Conservation (phyloP, 371 early-diverging fungal species). For the Apophysomyces sp. region DNA sequence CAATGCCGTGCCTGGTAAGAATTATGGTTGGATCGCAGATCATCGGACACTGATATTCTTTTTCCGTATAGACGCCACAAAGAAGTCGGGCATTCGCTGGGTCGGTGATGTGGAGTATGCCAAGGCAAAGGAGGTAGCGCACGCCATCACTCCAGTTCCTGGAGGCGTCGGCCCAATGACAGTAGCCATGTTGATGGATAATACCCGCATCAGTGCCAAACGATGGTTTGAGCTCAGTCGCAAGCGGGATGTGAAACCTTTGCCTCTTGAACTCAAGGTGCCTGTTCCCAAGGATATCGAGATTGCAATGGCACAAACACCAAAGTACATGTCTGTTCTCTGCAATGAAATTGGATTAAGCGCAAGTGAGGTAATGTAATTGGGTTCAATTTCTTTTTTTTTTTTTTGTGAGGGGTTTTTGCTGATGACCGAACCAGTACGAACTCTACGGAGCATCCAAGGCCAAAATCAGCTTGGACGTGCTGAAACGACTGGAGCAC, state of each 20-base stretch:
- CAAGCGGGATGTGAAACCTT: conserved; percentile 58
- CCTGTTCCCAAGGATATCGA: conserved; percentile 94
- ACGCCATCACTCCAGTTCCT: conserved; percentile 91
- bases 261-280: conserved; percentile 60
- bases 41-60: not conserved
- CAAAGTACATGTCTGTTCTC: conserved; percentile 80
- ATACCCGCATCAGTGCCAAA: conserved; percentile 76
- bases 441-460: conserved; percentile 89
- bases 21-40: not conserved
- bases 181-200: conserved; percentile 91
- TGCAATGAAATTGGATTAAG: conserved; percentile 82
- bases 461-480: conserved; percentile 85
- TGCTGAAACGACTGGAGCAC: conserved; percentile 78
- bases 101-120: conserved; percentile 93
- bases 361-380: conserved; percentile 59
- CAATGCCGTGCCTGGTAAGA: conserved; percentile 71
- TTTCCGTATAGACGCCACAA: conserved; percentile 62
- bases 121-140: conserved; percentile 66
- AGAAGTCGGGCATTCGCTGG: conserved; percentile 83
- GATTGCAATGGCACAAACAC: conserved; percentile 85
- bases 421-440: conserved; percentile 42
- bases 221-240: conserved; percentile 38
- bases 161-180: conserved; percentile 98
- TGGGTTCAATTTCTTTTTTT: not conserved
- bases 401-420: not conserved